These are phyloP conservation scores for Zea mays DNA, from an alignment of 176 grass and related monocot species.

Conservation along the genomic window Zm-B73-REFERENCE-NAM-5.0 NC_050102.1:143741001-143741500, in stretches of 20 bases:
- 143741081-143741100: neutral
- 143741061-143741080: slow-evolving; percentile 7
- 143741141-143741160: slow-evolving; percentile 6
- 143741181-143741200: neutral
- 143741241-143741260: neutral
- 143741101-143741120: neutral
- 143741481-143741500: neutral
- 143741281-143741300: neutral
- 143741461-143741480: neutral
- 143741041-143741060: slow-evolving; percentile 14
- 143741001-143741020: slow-evolving; percentile 8
- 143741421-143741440: neutral
- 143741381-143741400: neutral
- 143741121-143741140: slow-evolving; percentile 1
- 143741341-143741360: neutral
- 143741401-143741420: neutral
- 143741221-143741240: neutral
- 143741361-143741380: neutral
- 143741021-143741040: neutral
- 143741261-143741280: neutral
- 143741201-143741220: neutral
- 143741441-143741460: neutral
- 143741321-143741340: neutral
- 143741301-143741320: neutral
- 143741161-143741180: neutral